These are phyloP conservation scores for Cryphonectria parasitica DNA, from an alignment of 2,329 filamentous ascomycete species.

Conservation along the genomic window DNA sequence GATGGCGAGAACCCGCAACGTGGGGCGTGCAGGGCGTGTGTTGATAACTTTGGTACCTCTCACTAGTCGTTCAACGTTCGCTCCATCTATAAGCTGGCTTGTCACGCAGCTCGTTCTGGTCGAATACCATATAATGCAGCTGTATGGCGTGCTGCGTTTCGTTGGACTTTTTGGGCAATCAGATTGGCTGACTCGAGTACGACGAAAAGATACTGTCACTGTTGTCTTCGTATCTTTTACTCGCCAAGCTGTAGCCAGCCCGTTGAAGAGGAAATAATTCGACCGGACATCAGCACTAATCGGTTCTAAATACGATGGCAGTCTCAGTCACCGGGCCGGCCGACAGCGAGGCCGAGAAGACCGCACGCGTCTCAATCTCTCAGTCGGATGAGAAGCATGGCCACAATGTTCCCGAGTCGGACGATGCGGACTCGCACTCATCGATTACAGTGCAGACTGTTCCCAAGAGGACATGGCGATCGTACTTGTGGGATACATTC, in stretches of 20 bases:
- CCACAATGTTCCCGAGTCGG: conserved; percentile 2
- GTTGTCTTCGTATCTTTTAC: too few species aligned
- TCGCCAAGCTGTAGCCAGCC: background rate
- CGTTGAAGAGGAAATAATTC: background rate
- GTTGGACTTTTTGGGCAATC: background rate
- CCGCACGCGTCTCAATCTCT: background rate
- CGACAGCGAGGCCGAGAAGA: conserved; percentile 9
- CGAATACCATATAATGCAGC: conserved; percentile 15
- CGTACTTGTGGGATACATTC: conserved; percentile 54
- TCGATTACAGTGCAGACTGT: conserved; percentile 32
- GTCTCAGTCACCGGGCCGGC: background rate
- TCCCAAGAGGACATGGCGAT: conserved; percentile 48
- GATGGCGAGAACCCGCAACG: background rate
- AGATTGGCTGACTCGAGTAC: conserved; percentile 1
- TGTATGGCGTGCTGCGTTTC: conserved; percentile 18
- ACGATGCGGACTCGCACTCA: conserved; percentile 1
- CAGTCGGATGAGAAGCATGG: conserved; percentile 4
- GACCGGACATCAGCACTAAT: background rate
- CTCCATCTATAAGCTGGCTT: background rate
- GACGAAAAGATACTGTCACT: background rate
- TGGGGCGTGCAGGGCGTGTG: conserved; percentile 11
- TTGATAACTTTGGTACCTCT: background rate
- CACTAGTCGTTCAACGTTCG: background rate
- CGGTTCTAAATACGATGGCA: background rate
- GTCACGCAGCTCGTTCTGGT: background rate